Base-by-base conservation (phyloP, 208 protist species). In the Trypanosoma platydactyli region DNA sequence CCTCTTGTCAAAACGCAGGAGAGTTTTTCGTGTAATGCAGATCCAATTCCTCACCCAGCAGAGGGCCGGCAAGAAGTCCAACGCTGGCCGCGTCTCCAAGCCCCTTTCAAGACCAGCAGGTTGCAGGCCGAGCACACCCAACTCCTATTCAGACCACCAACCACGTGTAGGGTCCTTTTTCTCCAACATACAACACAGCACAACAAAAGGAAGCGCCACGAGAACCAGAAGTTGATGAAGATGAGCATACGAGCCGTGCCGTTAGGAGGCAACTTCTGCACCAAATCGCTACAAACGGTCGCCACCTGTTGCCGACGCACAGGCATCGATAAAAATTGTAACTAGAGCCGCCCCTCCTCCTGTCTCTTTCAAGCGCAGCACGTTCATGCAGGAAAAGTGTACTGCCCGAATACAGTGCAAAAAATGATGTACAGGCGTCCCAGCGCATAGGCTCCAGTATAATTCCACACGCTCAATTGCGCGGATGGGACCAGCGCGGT, bases 221-320 rank as follows among this genome's bases (percentile, higher is more conserved):
- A 73, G 27, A 2, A 42, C 25, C 12, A 55, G 3, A 42, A 73
- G 52, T 46, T 59, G 44, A 40, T 33, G 40, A 50, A 40, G 42
- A 59, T 70, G 22, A 6, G 52, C 7, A 63, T 57, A 50, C 44
- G 66, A n/a, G 30, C n/a, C 2, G 40, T 45, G 15, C 12, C 44
- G 16, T n/a, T 13, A 9, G 33, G 6, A 20, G 11, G 22, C 58
- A 7, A 60, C 9, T 45, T 35, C 55, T 15, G 20, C 41, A 25
- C 49, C 25, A 29, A 13, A 16, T 12, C 13, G 12, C 18, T 22
- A n/a, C 35, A 22, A 15, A 25, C 15, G 22, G 25, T 1, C n/a
- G 46, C 83, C 75, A 5, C 81, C 81, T 22, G 74, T 70, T 77
- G 84, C 84, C 30, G 64, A 77, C 22, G 81, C 81, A 66, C 81